A percentile compares a stretch with the other conserved stretches of the same genome.
phyloP scores from a whole-genome alignment of 2,329 filamentous ascomycete genomes.

The Aspergillus sp. region DNA sequence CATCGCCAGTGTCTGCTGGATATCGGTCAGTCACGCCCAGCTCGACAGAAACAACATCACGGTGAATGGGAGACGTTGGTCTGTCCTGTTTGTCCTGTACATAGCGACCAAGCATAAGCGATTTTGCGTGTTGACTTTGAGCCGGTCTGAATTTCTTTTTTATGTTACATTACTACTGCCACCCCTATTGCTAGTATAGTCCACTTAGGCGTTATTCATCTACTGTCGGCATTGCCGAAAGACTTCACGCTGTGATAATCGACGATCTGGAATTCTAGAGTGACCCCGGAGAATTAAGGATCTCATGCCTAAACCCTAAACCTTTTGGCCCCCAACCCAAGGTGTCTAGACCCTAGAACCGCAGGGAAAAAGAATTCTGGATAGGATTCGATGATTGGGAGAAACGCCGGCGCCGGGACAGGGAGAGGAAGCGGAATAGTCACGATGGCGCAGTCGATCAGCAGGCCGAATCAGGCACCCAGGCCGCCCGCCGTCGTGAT shows the following conservation, averaged over 20 bases:
- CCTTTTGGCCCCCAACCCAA: not conserved
- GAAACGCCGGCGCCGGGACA: not conserved
- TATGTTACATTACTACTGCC: slow-evolving; percentile 1
- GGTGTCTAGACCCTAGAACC: not conserved
- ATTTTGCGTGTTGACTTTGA: slow-evolving; percentile 11
- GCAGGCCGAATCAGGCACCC: slow-evolving; percentile 8
- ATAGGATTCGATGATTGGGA: not conserved
- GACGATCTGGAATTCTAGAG: not conserved
- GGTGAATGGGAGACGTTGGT: slow-evolving; percentile 24
- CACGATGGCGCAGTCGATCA: not conserved
- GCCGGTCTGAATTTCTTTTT: not conserved
- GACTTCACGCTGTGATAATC: too few species aligned
- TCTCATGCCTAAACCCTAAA: not conserved
- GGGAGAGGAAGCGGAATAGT: not conserved
- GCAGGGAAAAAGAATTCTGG: not conserved
- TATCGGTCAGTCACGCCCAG: slow-evolving; percentile 15
- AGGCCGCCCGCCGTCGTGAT: slow-evolving; percentile 3
- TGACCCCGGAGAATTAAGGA: not conserved
- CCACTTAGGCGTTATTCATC: not conserved
- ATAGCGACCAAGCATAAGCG: slow-evolving; percentile 29
- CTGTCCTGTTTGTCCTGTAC: slow-evolving; percentile 37
- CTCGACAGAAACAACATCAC: slow-evolving; percentile 17
- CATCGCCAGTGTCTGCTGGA: slow-evolving; percentile 46
- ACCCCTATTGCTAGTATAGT: not conserved
- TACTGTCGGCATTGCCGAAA: not conserved